Conservation (phyloP, 2,329 filamentous ascomycete genomes). For the Beauveria pseudobassiana region DNA sequence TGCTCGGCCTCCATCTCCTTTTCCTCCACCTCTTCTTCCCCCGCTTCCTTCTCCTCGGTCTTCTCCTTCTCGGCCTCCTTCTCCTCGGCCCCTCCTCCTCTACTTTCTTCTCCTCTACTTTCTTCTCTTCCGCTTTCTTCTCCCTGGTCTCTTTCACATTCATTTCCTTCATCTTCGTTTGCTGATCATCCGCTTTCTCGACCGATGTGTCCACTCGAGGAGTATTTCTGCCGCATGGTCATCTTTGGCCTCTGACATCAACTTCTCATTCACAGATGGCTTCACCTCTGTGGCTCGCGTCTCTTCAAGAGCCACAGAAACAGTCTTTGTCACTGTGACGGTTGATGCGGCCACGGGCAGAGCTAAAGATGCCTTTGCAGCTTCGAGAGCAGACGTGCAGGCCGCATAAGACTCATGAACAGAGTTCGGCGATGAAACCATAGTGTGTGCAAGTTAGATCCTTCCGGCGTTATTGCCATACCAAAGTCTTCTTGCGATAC, state of each 20-base stretch:
- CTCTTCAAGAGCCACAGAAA: constrained; percentile 18
- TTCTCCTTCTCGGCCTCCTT: too few relatives aligned
- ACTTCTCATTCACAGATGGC: background rate
- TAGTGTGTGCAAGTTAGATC: background rate
- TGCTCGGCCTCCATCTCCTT: too few relatives aligned
- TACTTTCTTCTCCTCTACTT: background rate
- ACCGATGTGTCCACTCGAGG: constrained; percentile 8
- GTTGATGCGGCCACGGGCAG: constrained; percentile 16
- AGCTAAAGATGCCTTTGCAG: constrained; percentile 8
- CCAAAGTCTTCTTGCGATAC: background rate
- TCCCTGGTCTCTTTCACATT: background rate
- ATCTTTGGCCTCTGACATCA: constrained; percentile 15
- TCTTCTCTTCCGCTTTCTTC: background rate
- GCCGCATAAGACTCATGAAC: constrained; percentile 18
- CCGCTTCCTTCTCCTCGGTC: too few relatives aligned
- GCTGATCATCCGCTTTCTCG: background rate
- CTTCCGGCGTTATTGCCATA: background rate
- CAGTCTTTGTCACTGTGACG: constrained; percentile 25
- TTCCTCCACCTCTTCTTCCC: background rate
- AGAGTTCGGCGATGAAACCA: background rate
- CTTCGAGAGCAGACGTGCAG: constrained; percentile 18
- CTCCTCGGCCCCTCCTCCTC: background rate
- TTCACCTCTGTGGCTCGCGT: background rate
- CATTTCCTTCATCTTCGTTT: background rate
- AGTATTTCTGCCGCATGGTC: background rate